Conservation (phyloP, 202 grass and related monocot species). For the Schoenoplectus triqueter region DNA sequence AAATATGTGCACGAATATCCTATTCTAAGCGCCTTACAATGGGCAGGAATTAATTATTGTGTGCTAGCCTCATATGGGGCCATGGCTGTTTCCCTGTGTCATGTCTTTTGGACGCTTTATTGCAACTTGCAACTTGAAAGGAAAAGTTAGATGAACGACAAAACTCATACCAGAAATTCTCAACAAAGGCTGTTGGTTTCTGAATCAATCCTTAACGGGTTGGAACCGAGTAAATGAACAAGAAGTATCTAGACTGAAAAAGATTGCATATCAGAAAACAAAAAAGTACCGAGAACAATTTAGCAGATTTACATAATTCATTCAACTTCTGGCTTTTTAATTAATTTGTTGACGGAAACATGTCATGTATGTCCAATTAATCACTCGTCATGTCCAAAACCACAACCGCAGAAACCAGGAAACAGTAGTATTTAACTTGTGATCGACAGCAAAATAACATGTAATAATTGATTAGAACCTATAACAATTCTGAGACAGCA, state of each 20-base stretch:
- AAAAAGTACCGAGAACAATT: neutral
- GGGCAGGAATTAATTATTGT: constrained; percentile 8
- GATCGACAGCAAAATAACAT: neutral
- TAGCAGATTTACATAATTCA: neutral
- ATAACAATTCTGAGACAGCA: neutral
- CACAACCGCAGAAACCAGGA: neutral
- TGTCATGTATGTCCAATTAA: neutral
- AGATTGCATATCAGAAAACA: neutral
- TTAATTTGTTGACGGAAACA: neutral
- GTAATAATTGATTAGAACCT: neutral
- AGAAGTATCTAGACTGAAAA: constrained; percentile 1
- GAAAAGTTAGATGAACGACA: neutral
- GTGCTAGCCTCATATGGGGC: constrained; percentile 27
- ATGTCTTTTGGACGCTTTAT: constrained; percentile 27
- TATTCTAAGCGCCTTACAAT: constrained; percentile 27
- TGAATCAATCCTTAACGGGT: neutral
- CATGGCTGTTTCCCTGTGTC: neutral
- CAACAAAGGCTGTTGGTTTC: constrained; percentile 16
- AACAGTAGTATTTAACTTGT: neutral
- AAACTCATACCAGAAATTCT: neutral
- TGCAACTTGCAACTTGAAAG: constrained; percentile 3
- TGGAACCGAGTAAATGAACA: neutral
- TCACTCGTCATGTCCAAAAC: neutral
- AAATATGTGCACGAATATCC: constrained; percentile 20
- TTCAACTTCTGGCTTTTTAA: neutral